Evolutionary conservation across 31 red algal genomes (phyloP), one percentile per base, ranked within the genome.

Genomic region (Bonnemaisonia californica): DNA sequence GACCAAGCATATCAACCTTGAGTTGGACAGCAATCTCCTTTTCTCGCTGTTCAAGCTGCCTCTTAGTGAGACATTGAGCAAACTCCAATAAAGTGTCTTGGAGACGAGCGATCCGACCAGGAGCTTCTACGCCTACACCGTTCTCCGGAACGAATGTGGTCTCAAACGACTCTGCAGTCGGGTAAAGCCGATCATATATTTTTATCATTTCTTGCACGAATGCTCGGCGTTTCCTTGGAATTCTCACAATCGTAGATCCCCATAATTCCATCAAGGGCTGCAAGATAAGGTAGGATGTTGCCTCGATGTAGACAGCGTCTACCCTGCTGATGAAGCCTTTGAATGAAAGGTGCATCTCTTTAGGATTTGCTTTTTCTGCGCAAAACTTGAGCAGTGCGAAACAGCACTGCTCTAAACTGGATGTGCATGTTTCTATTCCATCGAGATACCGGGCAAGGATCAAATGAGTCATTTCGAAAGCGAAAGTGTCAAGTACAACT

Each of bases 331-430:
- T 16, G 19, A 82, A 77, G 60, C 45, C 34, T 62, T 81, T 81
- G 55, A 81, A 41, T 1, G 85, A 42, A 8, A 90, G 38, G 69
- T 90, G 87, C 70, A 81, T 77, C 81, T 81, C 76, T 45, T 76
- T 82, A 8, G 87, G 69, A 71, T 62, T 78, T 18, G 67, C 76
- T 48, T n/a, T 39, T 64, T 65, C 62, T 7, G 78, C 87, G 48
- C 58, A 79, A 3, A 90, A 45, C 35, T 63, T 74, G 30, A 90
- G 40, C 23, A 90, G 55, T 12, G 65, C 45, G 2, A 90, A 82
- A 27, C 67, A 31, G 41, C 57, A 60, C 9, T 69, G 24, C 19
- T 74, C 78, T 16, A 90, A 61, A 29, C 33, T 45, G 24, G 35
- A 56, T 23, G 67, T 75, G 32, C 70, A 67, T 57, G 77, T 82